A percentile compares a stretch with the other conserved stretches of the same genome.
These are phyloP conservation scores for Furcasterigmium furcatum DNA, from an alignment of 2,329 filamentous ascomycete genomes.

Conservation along the genomic window DNA sequence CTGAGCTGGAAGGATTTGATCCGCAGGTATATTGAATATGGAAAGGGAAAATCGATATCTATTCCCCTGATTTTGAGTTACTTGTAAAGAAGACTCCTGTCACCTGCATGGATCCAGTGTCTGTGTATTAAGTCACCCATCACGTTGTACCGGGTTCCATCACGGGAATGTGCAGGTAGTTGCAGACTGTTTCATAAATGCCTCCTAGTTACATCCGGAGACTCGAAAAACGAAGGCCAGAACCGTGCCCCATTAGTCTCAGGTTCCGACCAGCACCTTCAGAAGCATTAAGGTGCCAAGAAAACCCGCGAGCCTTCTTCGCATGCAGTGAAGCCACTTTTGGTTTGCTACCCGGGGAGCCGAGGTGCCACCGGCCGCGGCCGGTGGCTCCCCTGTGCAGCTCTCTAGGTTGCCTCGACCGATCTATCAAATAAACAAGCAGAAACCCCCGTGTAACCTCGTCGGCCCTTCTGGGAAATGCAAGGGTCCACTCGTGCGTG, in stretches of 20 bases:
- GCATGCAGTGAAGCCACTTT: slow-evolving; percentile 15
- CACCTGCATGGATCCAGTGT: too few species aligned
- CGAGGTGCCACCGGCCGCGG: slow-evolving; percentile 9
- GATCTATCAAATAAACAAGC: slow-evolving; percentile 15
- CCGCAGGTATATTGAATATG: too few species aligned
- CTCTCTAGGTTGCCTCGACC: slow-evolving; percentile 14
- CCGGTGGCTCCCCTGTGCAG: slow-evolving; percentile 9
- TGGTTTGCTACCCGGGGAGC: slow-evolving; percentile 13
- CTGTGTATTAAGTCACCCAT: too few species aligned
- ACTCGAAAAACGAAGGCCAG: slow-evolving; percentile 15
- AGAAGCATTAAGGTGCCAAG: slow-evolving; percentile 14
- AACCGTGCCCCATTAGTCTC: slow-evolving; percentile 15
- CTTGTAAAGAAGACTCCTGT: too few species aligned
- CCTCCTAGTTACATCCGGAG: slow-evolving; percentile 15
- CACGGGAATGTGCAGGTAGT: background rate
- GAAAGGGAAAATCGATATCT: too few species aligned
- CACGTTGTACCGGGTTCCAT: too few species aligned
- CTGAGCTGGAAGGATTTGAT: too few species aligned
- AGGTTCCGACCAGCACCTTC: slow-evolving; percentile 15
- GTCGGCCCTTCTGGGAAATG: slow-evolving; percentile 10
- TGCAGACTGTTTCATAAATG: slow-evolving; percentile 12
- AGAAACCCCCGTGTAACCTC: slow-evolving; percentile 13
- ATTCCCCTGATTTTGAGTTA: too few species aligned
- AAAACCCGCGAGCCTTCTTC: slow-evolving; percentile 13
- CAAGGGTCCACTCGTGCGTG: slow-evolving; percentile 9